These are phyloP conservation scores for Spongispora temasekensis DNA, from an alignment of 1,284 basidiomycete species.

Conservation along the genomic window DNA sequence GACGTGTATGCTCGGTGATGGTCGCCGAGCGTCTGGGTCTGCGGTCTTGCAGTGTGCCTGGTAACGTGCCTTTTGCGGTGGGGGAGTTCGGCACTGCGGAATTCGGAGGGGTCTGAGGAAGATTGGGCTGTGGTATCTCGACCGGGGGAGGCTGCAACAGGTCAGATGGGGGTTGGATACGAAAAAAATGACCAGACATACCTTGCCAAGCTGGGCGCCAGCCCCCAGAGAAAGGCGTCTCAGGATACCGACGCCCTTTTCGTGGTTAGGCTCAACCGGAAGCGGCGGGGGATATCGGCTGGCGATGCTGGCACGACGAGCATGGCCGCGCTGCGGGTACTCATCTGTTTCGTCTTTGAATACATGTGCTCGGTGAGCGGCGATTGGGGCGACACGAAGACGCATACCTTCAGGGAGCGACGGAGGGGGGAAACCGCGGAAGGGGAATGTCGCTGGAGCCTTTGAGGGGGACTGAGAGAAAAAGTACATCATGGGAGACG, in stretches of 20 bases:
- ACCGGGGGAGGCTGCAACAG: constrained; percentile 9
- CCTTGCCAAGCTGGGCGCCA: constrained; percentile 56
- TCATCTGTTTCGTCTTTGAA: constrained; percentile 44
- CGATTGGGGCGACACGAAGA: background rate
- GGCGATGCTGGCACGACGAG: constrained; percentile 50
- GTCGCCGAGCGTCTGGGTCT: constrained; percentile 64
- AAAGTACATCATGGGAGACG: constrained; percentile 72
- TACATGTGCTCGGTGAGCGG: background rate
- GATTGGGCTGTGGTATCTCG: constrained; percentile 21
- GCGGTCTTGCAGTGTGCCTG: constrained; percentile 24
- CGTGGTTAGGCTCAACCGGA: constrained; percentile 49
- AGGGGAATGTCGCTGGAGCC: constrained; percentile 55
- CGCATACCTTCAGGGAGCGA: constrained; percentile 63
- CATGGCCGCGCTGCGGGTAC: constrained; percentile 46
- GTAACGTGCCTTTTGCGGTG: constrained; percentile 7
- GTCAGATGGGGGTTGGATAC: background rate
- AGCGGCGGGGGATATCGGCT: constrained; percentile 45
- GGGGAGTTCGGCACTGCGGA: constrained; percentile 35
- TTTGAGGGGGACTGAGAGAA: constrained; percentile 57
- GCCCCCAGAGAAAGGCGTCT: constrained; percentile 71
- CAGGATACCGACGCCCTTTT: constrained; percentile 66
- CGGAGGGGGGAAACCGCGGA: constrained; percentile 54
- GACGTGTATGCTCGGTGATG: constrained; percentile 45
- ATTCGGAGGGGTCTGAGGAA: constrained; percentile 49
- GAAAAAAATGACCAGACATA: constrained; percentile 34